These are phyloP conservation scores for Yarrowia osloensis DNA, from an alignment of 805 yeast genomes.

Conservation along the genomic window DNA sequence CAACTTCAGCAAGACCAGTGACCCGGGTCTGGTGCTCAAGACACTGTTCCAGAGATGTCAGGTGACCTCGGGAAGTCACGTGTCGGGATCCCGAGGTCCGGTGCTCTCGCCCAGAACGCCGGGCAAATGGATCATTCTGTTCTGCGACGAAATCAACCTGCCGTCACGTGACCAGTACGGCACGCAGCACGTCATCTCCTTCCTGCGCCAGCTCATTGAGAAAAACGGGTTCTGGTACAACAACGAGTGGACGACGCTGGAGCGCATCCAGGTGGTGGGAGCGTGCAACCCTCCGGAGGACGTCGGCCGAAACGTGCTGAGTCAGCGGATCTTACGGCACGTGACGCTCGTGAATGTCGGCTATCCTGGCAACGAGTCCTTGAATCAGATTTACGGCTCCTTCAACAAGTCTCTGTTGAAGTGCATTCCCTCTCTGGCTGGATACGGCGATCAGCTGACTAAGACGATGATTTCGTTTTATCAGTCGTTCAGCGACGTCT, in stretches of 20 bases:
- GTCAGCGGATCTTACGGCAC: constrained; percentile 66
- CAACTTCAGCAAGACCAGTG: constrained; percentile 81
- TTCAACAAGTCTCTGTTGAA: constrained; percentile 60
- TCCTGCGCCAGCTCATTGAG: constrained; percentile 74
- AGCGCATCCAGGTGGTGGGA: constrained; percentile 79
- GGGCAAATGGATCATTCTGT: constrained; percentile 75
- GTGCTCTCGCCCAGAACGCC: constrained; percentile 58
- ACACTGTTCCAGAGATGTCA: constrained; percentile 74
- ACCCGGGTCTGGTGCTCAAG: constrained; percentile 59
- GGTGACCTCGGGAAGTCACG: constrained; percentile 44
- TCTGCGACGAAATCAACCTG: constrained; percentile 89
- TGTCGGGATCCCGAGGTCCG: constrained; percentile 46
- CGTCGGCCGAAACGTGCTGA: constrained; percentile 64
- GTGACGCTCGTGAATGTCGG: constrained; percentile 69
- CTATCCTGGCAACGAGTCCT: constrained; percentile 67
- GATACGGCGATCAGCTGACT: constrained; percentile 55
- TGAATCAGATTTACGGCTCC: constrained; percentile 65
- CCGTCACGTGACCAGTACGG: constrained; percentile 74
- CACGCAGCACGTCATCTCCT: constrained; percentile 67
- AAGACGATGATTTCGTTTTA: constrained; percentile 70
- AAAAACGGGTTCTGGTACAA: constrained; percentile 75
- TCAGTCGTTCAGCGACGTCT: constrained; percentile 36
- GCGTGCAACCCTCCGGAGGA: constrained; percentile 92
- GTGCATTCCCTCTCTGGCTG: constrained; percentile 60
- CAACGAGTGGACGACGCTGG: constrained; percentile 64